Conservation (phyloP, 108 stramenopile genomes). For the Nannochloropsis salina region DNA sequence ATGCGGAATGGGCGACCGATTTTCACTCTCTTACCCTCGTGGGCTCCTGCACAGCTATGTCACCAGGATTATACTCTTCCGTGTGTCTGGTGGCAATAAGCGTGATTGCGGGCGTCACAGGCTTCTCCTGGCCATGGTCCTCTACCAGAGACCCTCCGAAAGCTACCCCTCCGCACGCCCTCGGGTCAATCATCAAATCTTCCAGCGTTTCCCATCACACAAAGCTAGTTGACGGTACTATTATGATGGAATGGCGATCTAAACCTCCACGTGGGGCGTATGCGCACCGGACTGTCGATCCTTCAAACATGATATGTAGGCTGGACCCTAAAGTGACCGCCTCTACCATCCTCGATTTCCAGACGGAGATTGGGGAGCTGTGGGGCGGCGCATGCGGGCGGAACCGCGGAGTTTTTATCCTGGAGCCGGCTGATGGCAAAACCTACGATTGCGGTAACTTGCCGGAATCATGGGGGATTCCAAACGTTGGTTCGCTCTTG, state of each 20-base stretch:
- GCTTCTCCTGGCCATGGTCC: background rate
- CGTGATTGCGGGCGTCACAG: background rate
- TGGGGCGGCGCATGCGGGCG: slow-evolving; percentile 71
- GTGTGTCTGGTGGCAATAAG: background rate
- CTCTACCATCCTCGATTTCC: slow-evolving; percentile 40
- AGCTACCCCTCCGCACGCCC: background rate
- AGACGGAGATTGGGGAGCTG: slow-evolving; percentile 64
- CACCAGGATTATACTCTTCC: background rate
- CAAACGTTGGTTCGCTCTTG: slow-evolving; percentile 28
- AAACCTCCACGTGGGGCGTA: background rate
- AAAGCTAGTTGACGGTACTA: background rate
- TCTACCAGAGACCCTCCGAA: background rate
- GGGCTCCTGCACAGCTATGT: no score
- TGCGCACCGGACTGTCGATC: background rate
- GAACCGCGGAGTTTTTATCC: slow-evolving; percentile 79
- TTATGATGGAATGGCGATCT: slow-evolving; percentile 20
- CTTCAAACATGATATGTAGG: slow-evolving; percentile 31
- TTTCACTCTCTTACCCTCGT: no score
- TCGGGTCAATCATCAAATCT: background rate
- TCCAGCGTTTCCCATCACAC: background rate
- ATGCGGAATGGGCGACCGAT: no score
- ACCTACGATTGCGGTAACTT: slow-evolving; percentile 56
- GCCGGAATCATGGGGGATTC: slow-evolving; percentile 38
- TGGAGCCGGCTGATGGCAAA: slow-evolving; percentile 70
- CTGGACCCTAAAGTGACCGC: slow-evolving; percentile 49